Percentiles rank a stretch among this genome's conserved stretches.
Conservation (phyloP, 257 asterid species). For the Paraleonurus japonicus region DNA sequence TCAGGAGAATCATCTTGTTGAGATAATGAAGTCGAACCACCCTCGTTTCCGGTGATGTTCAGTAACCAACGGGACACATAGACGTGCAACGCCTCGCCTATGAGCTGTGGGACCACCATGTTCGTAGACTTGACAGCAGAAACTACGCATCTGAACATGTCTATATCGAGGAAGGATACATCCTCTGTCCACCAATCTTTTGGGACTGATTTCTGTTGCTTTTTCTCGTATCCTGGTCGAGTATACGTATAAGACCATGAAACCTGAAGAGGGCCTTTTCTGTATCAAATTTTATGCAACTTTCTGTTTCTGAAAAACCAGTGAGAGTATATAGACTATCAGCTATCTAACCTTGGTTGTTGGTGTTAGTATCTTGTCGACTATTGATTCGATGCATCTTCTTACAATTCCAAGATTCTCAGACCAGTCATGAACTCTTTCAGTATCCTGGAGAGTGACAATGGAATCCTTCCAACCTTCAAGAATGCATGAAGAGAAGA, state of each 20-base stretch:
- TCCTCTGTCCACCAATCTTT: slow-evolving; percentile 97
- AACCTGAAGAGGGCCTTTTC: slow-evolving; percentile 40
- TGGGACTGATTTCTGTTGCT: slow-evolving; percentile 50
- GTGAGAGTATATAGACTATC: background rate
- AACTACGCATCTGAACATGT: slow-evolving; percentile 62
- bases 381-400: slow-evolving; percentile 74
- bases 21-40: slow-evolving; percentile 28
- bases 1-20: slow-evolving; percentile 27
- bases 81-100: slow-evolving; percentile 81
- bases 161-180: slow-evolving; percentile 55
- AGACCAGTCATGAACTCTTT: slow-evolving; percentile 50
- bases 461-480: slow-evolving; percentile 75
- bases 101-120: slow-evolving; percentile 56
- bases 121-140: slow-evolving; percentile 51
- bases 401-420: slow-evolving; percentile 66
- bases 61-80: slow-evolving; percentile 72
- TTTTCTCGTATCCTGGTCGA: slow-evolving; percentile 55
- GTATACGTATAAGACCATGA: slow-evolving; percentile 82
- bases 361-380: slow-evolving; percentile 66
- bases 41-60: slow-evolving; percentile 31
- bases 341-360: slow-evolving; percentile 50
- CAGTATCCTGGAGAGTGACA: slow-evolving; percentile 48
- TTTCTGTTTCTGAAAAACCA: background rate
- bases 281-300: slow-evolving; percentile 26
- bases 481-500: slow-evolving; percentile 73